Base-by-base conservation (phyloP, 495 filamentous ascomycete species). In the Penicillium canariense region DNA sequence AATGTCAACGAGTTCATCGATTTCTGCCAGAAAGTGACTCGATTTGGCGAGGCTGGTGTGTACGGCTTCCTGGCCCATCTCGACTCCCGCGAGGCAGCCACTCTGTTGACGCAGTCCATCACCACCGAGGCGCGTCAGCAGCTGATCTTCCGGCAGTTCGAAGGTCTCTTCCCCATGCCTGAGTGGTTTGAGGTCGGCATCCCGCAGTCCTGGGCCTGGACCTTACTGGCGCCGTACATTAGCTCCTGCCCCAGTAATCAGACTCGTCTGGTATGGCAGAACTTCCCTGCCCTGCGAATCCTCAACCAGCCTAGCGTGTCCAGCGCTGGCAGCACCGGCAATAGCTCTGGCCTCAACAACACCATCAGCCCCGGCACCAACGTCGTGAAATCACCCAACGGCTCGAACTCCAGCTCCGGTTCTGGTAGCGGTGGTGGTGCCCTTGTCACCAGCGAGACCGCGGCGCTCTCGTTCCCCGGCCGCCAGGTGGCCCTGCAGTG, bases 171-270 rank as follows among this genome's bases (percentile, higher is more conserved):
- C 70, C 88, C 90, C 2, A 91, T 89, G 87, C 85, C 89, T 0
- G 88, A 87, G 3, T 96, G 87, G 87, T 92, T 93, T 67, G 83
- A 91, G 68, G 78, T 83, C 9, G 88, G 88, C 22, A 81, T 91
- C 17, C 89, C 90, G 0, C 91, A 96, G 65, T 89, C 86, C 0
- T 95, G 91, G 88, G 83, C 86, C 2, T 96, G 91, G 91, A 86
- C 90, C 0, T 77, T 90, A 9, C 77, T 96, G 30, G 89, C 91
- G 0, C 91, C 88, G 0, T 91, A 89, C 67, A 92, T 96, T 70
- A 86, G 82, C 43, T 83, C 78, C 11, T 96, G 91, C 67, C 90
- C 90, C 0, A 68, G 67, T 46, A 84, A 87, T 60, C 83, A 86
- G 59, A 96, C 89, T 4, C 81, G 87, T 4, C 74, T 96, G 31